phyloP scores from a whole-genome alignment of 352 stramenopile genomes.

The Globisporangium yorkense region DNA sequence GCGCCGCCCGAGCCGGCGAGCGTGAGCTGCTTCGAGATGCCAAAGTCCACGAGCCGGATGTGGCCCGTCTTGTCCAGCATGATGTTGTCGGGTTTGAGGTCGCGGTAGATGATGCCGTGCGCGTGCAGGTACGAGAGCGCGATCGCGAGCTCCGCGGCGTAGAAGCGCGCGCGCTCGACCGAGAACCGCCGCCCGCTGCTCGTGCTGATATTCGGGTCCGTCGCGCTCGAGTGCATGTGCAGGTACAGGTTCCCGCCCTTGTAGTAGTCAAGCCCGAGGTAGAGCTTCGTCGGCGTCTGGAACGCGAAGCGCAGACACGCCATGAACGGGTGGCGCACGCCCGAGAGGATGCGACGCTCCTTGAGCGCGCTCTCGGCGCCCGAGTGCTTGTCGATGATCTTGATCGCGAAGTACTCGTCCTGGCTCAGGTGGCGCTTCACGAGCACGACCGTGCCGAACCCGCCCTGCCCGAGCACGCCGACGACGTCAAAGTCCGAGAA shows the following conservation, averaged over 20 bases:
- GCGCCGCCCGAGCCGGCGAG: constrained; percentile 12
- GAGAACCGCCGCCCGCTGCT: constrained; percentile 83
- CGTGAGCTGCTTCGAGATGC: constrained; percentile 93
- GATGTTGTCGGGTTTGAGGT: constrained; percentile 85
- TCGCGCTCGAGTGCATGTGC: constrained; percentile 86
- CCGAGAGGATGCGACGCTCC: constrained; percentile 69
- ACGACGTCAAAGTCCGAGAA: constrained; percentile 86
- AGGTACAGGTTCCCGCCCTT: constrained; percentile 82
- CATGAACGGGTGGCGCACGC: constrained; percentile 74
- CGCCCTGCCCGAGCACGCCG: constrained; percentile 72
- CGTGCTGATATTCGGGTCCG: constrained; percentile 70
- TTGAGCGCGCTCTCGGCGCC: constrained; percentile 69
- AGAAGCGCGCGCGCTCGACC: constrained; percentile 92
- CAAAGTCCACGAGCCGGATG: constrained; percentile 98
- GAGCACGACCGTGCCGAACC: constrained; percentile 76
- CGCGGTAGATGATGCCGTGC: constrained; percentile 83
- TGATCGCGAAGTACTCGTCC: constrained; percentile 84
- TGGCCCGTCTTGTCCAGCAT: constrained; percentile 97
- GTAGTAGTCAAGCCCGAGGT: constrained; percentile 82
- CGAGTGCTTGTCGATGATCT: constrained; percentile 85
- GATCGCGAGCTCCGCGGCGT: constrained; percentile 94
- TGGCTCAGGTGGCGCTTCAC: constrained; percentile 70
- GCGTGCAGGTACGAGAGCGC: constrained; percentile 93
- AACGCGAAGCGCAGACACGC: constrained; percentile 82
- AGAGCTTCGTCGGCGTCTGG: constrained; percentile 80